phyloP scores from a whole-genome alignment of 2,329 filamentous ascomycete species.

The Nemania bipapillata region DNA sequence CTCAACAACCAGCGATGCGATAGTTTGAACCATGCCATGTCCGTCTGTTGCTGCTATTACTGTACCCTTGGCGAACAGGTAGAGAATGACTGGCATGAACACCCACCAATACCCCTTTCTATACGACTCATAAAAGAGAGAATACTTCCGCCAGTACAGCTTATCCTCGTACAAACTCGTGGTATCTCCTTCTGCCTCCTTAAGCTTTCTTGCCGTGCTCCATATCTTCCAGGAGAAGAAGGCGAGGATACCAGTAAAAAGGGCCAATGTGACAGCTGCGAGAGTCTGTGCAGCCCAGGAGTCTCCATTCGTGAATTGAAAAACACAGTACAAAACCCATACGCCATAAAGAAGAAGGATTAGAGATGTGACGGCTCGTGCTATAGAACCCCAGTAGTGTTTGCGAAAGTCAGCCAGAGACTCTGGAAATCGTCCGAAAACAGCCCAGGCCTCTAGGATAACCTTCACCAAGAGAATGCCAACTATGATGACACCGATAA shows the following conservation, averaged over 20 bases:
- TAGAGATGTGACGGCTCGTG: conserved; percentile 86
- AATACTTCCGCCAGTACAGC: conserved; percentile 93
- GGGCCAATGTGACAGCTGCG: conserved; percentile 79
- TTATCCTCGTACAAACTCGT: conserved; percentile 85
- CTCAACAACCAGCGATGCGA: conserved; percentile 84
- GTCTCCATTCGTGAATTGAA: conserved; percentile 92
- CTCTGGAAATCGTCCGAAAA: conserved; percentile 88
- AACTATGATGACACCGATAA: conserved; percentile 84
- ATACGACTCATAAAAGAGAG: conserved; percentile 95
- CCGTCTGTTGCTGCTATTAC: conserved; percentile 87
- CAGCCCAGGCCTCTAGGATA: conserved; percentile 87
- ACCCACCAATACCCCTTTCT: conserved; percentile 97
- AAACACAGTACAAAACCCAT: conserved; percentile 95
- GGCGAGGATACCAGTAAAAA: conserved; percentile 83
- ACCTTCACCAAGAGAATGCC: conserved; percentile 90
- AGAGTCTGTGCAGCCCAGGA: conserved; percentile 91
- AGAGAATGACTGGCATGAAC: conserved; percentile 87
- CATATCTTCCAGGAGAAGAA: conserved; percentile 90
- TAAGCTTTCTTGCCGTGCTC: conserved; percentile 77
- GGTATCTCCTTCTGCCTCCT: conserved; percentile 77
- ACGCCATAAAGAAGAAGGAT: conserved; percentile 92
- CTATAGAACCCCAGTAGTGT: conserved; percentile 94
- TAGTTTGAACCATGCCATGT: conserved; percentile 82
- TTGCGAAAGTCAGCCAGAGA: conserved; percentile 85
- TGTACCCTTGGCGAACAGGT: conserved; percentile 89